phyloP scores from a whole-genome alignment of 148 eudicot genomes.

The Mesembryanthemum crystallinum region DNA sequence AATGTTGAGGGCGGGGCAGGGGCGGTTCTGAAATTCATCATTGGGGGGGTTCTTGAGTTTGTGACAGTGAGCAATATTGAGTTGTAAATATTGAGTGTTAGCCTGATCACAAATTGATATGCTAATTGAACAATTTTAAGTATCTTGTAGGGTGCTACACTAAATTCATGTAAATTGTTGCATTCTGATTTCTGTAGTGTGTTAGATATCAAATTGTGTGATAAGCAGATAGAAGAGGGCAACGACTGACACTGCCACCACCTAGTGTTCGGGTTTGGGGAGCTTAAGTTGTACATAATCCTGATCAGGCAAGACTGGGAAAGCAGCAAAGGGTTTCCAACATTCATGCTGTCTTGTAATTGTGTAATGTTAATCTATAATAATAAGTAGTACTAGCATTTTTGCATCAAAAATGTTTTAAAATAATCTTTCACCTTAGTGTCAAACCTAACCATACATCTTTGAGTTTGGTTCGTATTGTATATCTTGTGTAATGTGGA shows the following conservation, averaged over 20 bases:
- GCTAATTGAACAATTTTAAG: neutral
- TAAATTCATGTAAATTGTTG: neutral
- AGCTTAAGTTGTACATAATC: neutral
- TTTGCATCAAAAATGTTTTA: too few species aligned
- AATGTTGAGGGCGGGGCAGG: neutral
- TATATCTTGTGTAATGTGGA: neutral
- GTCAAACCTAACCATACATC: neutral
- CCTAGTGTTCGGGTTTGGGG: neutral
- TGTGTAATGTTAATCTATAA: neutral
- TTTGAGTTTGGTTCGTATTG: neutral
- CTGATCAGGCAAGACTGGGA: neutral
- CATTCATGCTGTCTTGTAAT: neutral
- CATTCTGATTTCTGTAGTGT: too few species aligned
- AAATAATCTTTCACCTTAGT: neutral
- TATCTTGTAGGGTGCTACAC: neutral
- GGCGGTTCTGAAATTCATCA: neutral
- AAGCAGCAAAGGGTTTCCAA: neutral
- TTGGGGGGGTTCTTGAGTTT: neutral
- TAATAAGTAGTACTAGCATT: too few species aligned
- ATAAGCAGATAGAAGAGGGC: neutral
- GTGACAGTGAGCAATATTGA: neutral
- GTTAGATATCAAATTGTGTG: neutral
- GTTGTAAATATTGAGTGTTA: too few species aligned
- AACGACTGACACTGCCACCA: neutral
- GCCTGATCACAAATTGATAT: neutral